Conservation (phyloP, 106 monocot species). For the Hemerocallis citrina region DNA sequence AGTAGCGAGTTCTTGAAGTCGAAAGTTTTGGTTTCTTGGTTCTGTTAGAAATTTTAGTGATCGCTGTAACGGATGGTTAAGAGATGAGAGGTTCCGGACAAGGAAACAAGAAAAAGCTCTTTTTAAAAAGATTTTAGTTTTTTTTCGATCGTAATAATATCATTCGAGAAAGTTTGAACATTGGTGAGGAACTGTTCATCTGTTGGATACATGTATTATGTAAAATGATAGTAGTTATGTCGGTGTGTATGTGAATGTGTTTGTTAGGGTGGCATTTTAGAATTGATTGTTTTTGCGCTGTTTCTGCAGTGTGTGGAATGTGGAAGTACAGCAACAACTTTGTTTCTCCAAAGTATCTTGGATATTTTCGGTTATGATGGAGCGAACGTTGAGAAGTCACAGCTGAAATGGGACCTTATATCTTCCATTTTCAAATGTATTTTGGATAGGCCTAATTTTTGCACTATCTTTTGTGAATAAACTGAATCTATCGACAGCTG, state of each 20-base stretch:
- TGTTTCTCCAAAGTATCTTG: slow-evolving; percentile 71
- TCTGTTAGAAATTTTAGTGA: too few species aligned
- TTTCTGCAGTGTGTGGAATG: slow-evolving; percentile 70
- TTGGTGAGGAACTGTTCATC: too few species aligned
- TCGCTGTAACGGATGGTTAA: too few species aligned
- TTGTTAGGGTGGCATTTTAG: not conserved
- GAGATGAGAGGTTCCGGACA: too few species aligned
- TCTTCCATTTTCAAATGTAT: slow-evolving; percentile 56
- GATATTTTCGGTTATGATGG: slow-evolving; percentile 35
- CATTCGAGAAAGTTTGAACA: too few species aligned
- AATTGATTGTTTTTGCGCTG: not conserved
- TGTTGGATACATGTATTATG: too few species aligned
- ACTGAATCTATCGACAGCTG: slow-evolving; percentile 49
- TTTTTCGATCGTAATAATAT: too few species aligned
- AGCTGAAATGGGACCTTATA: slow-evolving; percentile 30
- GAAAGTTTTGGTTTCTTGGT: not conserved
- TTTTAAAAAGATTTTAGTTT: too few species aligned
- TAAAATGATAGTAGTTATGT: not conserved
- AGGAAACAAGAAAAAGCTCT: too few species aligned
- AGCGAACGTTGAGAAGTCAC: slow-evolving; percentile 13
- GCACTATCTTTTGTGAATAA: slow-evolving; percentile 58
- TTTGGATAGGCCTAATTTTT: slow-evolving; percentile 61
- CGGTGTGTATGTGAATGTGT: too few species aligned
- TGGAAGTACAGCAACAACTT: slow-evolving; percentile 48
- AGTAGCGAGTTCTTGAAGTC: not conserved